Evolutionary conservation across 352 stramenopile species (phyloP).

Genomic region (Globisporangium apiculatum): DNA sequence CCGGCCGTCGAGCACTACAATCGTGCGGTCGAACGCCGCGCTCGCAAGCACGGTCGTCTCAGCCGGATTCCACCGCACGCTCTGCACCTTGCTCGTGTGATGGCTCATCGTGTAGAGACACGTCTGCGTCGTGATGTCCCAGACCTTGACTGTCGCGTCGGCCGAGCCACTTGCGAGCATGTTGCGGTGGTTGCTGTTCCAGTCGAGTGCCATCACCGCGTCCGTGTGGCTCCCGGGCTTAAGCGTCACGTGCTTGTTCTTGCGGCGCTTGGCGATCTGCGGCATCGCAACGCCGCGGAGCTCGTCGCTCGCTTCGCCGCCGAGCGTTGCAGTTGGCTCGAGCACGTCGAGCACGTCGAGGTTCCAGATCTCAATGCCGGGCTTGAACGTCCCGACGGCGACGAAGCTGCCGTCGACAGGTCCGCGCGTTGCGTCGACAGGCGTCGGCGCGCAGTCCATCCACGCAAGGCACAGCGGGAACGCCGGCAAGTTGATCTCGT

Average conservation of each 20-base stretch:
- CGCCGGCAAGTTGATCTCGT: constrained; percentile 98
- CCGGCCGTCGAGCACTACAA: constrained; percentile 93
- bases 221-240: constrained; percentile 94
- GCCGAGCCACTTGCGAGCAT: constrained; percentile 97
- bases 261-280: constrained; percentile 63
- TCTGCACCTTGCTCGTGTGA: constrained; percentile 98
- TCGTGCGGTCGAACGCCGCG: constrained; percentile 92
- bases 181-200: constrained; percentile 95
- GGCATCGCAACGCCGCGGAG: constrained; percentile 74
- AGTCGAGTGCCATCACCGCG: constrained; percentile 97
- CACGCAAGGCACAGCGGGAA: constrained; percentile 98
- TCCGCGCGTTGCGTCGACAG: constrained; percentile 46
- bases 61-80: constrained; percentile 93
- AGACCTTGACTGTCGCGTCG: constrained; percentile 97
- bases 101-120: constrained; percentile 96
- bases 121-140: constrained; percentile 89
- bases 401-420: constrained; percentile 94
- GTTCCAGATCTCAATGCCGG: constrained; percentile 99
- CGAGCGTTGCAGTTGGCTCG: constrained; percentile 93
- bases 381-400: constrained; percentile 98
- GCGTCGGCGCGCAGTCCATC: constrained; percentile 88
- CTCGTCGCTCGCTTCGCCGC: constrained; percentile 87
- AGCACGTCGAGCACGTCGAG: constrained; percentile 98
- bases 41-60: constrained; percentile 96
- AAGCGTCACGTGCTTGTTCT: constrained; percentile 64